Base-by-base conservation (phyloP, 257 asterid species). In the Primulina tabacum region DNA sequence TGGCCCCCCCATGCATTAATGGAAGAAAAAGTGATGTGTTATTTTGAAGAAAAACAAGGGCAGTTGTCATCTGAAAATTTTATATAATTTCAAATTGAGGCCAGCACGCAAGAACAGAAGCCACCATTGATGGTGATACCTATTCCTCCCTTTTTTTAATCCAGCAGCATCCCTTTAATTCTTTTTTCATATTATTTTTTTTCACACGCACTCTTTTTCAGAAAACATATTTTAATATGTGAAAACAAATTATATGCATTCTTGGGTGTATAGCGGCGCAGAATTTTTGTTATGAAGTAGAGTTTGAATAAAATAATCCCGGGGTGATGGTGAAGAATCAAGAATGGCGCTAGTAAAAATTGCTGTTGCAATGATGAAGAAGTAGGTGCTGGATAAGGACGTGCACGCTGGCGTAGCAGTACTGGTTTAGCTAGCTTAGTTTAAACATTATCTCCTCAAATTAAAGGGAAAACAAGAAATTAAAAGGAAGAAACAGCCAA, bases 1-100 rank as follows among this genome's bases (percentile, higher is more conserved):
- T 81, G 92, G 89, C 78, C 97, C 83, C 97, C 83, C 84, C 86
- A 55, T 73, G 76, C 82, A 82, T 83, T 76, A 86, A 88, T 75
- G 87, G 76, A 53, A 64, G 82, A 75, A 75, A 79, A 76, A 70
- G 66, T 61, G 64, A 69, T 65, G n/a, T 60, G 81, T 73, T 71
- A 83, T 65, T 76, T 75, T 52, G 63, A 34, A 59, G 60, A 73
- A 80, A 80, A 58, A 43, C 14, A 62, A 72, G 76, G 89, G 81
- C 72, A 83, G 21, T 17, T 50, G 57, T 50, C 21, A 5, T 50
- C 2, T 0, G 21, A 50, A 16, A 14, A 1, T 16, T 50, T 50
- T 76, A 60, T 82, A 77, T 78, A 82, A 81, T 77, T 80, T 57
- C 62, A 78, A 78, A 63, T 79, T 82, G 76, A 80, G 88, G 88